These are phyloP conservation scores for Diaporthe capsici DNA, from an alignment of 2,329 filamentous ascomycete genomes.

Conservation along the genomic window DNA sequence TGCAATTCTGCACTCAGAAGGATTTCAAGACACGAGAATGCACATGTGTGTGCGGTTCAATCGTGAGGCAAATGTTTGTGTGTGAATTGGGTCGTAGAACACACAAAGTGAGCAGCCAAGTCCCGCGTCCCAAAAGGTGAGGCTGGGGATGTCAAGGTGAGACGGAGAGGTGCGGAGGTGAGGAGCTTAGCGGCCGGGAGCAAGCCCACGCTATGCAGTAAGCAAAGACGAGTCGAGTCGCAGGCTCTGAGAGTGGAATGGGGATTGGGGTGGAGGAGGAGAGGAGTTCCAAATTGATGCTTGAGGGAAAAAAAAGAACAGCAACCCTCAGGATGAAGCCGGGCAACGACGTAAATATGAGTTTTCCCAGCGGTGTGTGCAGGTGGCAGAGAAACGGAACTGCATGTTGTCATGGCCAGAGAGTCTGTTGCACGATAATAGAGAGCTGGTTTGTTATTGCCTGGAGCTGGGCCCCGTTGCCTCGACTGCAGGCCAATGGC, in stretches of 20 bases:
- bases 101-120: background rate
- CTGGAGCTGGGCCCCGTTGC: slow-evolving; percentile 25
- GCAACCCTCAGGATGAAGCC: slow-evolving; percentile 3
- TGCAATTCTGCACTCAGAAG: background rate
- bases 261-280: background rate
- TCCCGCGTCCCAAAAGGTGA: slow-evolving; percentile 13
- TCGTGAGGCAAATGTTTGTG: background rate
- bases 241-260: background rate
- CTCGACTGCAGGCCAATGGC: slow-evolving; percentile 32
- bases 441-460: slow-evolving; percentile 39
- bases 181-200: background rate
- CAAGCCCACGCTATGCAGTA: slow-evolving; percentile 28
- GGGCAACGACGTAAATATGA: slow-evolving; percentile 31
- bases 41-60: background rate
- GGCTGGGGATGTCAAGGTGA: slow-evolving; percentile 4
- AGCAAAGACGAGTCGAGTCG: background rate
- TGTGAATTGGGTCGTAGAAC: background rate
- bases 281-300: slow-evolving; percentile 13
- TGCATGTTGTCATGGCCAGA: slow-evolving; percentile 24
- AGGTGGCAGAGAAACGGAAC: slow-evolving; percentile 14
- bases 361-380: slow-evolving; percentile 31
- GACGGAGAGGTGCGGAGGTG: background rate
- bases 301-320: background rate
- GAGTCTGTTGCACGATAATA: slow-evolving; percentile 26
- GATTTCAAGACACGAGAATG: background rate